phyloP scores from a whole-genome alignment of 352 stramenopile genomes.

The Pythium folliculosum region DNA sequence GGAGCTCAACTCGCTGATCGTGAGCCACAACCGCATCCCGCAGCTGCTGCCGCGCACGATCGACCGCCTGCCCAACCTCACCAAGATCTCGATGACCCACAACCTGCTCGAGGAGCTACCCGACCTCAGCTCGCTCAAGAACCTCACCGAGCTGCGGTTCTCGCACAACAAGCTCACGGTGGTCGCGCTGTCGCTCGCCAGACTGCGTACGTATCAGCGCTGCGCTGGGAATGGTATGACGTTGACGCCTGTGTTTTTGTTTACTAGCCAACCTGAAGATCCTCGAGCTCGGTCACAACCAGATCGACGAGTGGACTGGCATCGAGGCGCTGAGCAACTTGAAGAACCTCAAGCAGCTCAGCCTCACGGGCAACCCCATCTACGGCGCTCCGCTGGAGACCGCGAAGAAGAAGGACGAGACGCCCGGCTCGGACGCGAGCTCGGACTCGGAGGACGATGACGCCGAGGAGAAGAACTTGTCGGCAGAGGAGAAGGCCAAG shows the following conservation, averaged over 20 bases:
- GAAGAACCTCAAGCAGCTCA: slow-evolving; percentile 76
- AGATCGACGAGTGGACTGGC: slow-evolving; percentile 80
- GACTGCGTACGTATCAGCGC: slow-evolving; percentile 55
- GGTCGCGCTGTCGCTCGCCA: slow-evolving; percentile 57
- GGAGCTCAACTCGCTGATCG: slow-evolving; percentile 83
- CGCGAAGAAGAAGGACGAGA: slow-evolving; percentile 13
- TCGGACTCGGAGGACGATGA: slow-evolving; percentile 23
- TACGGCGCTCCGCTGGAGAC: slow-evolving; percentile 52
- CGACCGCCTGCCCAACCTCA: slow-evolving; percentile 69
- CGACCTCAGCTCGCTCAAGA: slow-evolving; percentile 59
- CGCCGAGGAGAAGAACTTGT: slow-evolving; percentile 38
- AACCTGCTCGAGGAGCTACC: slow-evolving; percentile 78
- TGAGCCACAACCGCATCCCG: slow-evolving; percentile 83
- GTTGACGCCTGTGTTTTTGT: neutral
- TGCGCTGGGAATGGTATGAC: too few relatives aligned
- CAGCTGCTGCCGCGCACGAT: slow-evolving; percentile 62
- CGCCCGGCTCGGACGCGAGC: neutral
- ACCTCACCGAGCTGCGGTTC: slow-evolving; percentile 77
- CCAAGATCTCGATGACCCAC: slow-evolving; percentile 88
- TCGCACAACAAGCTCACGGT: slow-evolving; percentile 82
- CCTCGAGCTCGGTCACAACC: slow-evolving; percentile 79
- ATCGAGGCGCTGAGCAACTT: slow-evolving; percentile 63
- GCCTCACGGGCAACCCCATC: slow-evolving; percentile 80
- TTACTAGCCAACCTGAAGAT: slow-evolving; percentile 74
- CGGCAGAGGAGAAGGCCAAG: slow-evolving; percentile 47